Percentiles rank a stretch among this genome's conserved stretches.
These are phyloP conservation scores for Musa acuminata DNA, from an alignment of 176 grass and related monocot genomes.

Conservation along the genomic window DNA sequence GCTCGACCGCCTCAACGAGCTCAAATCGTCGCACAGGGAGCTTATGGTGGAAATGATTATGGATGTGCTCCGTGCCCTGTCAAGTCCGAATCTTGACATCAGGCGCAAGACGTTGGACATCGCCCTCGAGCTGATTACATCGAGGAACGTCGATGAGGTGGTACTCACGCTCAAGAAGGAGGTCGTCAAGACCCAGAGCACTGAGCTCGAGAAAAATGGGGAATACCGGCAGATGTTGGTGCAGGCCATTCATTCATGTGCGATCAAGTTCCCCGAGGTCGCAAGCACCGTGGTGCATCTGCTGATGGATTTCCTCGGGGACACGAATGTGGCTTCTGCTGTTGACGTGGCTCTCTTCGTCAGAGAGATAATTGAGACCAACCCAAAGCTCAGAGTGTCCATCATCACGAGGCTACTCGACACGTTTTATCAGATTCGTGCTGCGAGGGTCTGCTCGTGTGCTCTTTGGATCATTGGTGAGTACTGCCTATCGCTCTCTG, in stretches of 20 bases:
- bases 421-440: conserved; percentile 15
- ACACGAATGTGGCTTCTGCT: conserved; percentile 10
- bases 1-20: conserved; percentile 9
- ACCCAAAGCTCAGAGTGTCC: neutral
- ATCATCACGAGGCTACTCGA: neutral
- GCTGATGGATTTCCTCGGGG: conserved; percentile 10
- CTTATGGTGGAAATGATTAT: conserved; percentile 13
- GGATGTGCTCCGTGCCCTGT: conserved; percentile 9
- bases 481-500: conserved; percentile 6
- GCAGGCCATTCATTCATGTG: conserved; percentile 6
- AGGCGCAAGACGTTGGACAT: conserved; percentile 14
- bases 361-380: conserved; percentile 14
- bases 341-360: conserved; percentile 6
- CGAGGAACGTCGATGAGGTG: conserved; percentile 5
- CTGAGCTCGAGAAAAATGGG: conserved; percentile 5
- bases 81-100: conserved; percentile 15
- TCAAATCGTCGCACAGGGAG: neutral
- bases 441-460: conserved; percentile 7
- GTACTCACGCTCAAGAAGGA: conserved; percentile 14
- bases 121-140: conserved; percentile 4
- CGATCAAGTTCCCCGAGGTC: conserved; percentile 7
- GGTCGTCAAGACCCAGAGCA: conserved; percentile 7
- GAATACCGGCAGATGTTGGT: conserved; percentile 10
- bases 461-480: conserved; percentile 11
- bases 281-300: conserved; percentile 6